Percentiles rank a stretch among this genome's conserved stretches.
Conservation (phyloP, 2,329 filamentous ascomycete species). For the Aspergillus novofumigatus region DNA sequence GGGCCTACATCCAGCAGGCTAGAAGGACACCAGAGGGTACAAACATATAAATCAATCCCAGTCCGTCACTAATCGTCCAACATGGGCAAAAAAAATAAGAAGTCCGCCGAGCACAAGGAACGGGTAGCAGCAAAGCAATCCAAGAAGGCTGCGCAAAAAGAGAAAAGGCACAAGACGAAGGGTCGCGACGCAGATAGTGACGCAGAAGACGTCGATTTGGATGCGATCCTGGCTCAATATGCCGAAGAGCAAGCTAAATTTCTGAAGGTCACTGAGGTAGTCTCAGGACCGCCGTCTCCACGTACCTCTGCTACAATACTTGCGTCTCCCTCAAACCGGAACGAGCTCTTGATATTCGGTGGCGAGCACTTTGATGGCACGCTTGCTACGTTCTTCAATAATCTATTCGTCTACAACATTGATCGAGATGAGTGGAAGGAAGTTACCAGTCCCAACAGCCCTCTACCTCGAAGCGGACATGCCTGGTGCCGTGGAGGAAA, state of each 20-base stretch:
- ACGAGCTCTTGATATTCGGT: constrained; percentile 86
- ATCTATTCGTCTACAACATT: constrained; percentile 66
- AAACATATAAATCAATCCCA: background rate
- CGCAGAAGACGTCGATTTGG: constrained; percentile 86
- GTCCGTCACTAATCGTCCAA: constrained; percentile 1
- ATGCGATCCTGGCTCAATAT: constrained; percentile 89
- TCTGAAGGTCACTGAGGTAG: constrained; percentile 82
- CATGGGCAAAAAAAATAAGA: constrained; percentile 55
- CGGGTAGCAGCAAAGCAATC: constrained; percentile 69
- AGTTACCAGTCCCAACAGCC: constrained; percentile 86
- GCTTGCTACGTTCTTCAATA: constrained; percentile 68
- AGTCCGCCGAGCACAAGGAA: constrained; percentile 53
- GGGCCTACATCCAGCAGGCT: background rate
- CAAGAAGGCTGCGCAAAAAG: constrained; percentile 69
- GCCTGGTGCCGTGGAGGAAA: constrained; percentile 91
- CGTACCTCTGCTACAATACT: constrained; percentile 77
- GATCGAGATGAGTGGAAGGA: constrained; percentile 86
- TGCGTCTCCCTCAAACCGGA: constrained; percentile 78
- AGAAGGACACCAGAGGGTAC: background rate
- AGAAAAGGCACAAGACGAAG: constrained; percentile 75
- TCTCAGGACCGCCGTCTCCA: constrained; percentile 67
- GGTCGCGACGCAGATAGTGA: constrained; percentile 72
- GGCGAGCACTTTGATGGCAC: constrained; percentile 96
- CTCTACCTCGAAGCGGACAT: constrained; percentile 85
- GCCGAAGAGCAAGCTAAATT: constrained; percentile 90